Evolutionary conservation across 2,329 filamentous ascomycete genomes (phyloP).

Genomic region (Colletotrichum orchidophilum): DNA sequence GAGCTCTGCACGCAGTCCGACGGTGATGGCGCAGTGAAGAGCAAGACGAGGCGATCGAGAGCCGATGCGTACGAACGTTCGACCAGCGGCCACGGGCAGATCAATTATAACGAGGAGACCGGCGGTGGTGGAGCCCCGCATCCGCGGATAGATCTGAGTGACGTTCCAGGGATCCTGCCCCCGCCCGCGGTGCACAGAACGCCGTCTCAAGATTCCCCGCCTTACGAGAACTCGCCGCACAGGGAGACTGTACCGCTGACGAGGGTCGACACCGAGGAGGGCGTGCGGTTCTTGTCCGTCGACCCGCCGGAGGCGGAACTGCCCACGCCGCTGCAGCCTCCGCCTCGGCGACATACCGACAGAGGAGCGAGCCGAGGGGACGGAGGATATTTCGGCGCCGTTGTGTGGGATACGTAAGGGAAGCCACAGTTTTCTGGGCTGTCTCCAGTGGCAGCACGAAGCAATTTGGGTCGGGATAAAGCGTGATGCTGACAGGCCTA

Average conservation of each 20-base stretch:
- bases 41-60: background rate
- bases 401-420: background rate
- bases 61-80: background rate
- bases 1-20: background rate
- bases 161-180: background rate
- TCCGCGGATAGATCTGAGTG: background rate
- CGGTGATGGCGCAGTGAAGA: background rate
- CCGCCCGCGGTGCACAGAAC: background rate
- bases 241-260: background rate
- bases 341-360: conserved; percentile 6
- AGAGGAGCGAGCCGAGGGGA: background rate
- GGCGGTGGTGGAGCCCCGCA: background rate
- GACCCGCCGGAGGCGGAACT: background rate
- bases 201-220: background rate
- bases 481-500: background rate
- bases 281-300: conserved; percentile 2
- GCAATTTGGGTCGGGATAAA: background rate
- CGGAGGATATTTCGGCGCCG: background rate
- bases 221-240: background rate
- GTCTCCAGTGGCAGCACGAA: background rate
- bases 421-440: background rate
- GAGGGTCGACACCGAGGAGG: conserved; percentile 20
- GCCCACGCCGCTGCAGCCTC: conserved; percentile 17
- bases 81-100: background rate
- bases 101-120: background rate